phyloP scores from a whole-genome alignment of 176 grass and related monocot genomes.

The Guadua angustifolia region DNA sequence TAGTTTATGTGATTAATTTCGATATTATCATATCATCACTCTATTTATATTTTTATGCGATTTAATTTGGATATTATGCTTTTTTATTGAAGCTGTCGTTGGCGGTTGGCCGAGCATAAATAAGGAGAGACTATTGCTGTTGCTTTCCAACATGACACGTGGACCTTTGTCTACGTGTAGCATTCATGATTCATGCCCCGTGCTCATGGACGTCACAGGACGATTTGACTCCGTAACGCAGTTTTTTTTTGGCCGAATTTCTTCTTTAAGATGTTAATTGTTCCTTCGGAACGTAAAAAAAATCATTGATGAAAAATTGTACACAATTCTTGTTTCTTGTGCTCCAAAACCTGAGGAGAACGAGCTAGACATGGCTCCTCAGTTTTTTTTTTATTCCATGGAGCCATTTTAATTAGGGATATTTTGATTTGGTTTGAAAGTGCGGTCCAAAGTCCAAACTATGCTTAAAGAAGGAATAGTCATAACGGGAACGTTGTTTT shows the following conservation, averaged over 20 bases:
- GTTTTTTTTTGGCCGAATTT: neutral
- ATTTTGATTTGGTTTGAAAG: neutral
- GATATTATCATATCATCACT: neutral
- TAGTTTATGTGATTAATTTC: neutral
- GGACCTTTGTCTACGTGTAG: neutral
- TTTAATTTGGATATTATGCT: neutral
- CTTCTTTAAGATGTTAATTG: neutral
- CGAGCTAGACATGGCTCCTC: neutral
- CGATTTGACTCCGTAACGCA: neutral
- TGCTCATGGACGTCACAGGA: slow-evolving; percentile 8
- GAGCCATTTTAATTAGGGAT: neutral
- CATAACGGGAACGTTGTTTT: neutral
- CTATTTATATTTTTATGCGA: neutral
- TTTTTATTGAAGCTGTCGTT: neutral
- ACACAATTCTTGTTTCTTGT: neutral
- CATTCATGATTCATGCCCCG: neutral
- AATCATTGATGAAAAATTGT: neutral
- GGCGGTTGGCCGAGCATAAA: too few relatives aligned
- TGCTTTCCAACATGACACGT: slow-evolving; percentile 24
- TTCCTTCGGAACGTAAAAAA: neutral
- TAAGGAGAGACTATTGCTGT: neutral
- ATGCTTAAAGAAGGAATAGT: neutral
- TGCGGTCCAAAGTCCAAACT: too few relatives aligned
- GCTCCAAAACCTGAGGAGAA: neutral
- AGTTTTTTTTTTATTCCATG: too few relatives aligned